A percentile compares a stretch with the other conserved stretches of the same genome.
Conservation (phyloP, 345 rosid genomes). For the Triadica sebifera region DNA sequence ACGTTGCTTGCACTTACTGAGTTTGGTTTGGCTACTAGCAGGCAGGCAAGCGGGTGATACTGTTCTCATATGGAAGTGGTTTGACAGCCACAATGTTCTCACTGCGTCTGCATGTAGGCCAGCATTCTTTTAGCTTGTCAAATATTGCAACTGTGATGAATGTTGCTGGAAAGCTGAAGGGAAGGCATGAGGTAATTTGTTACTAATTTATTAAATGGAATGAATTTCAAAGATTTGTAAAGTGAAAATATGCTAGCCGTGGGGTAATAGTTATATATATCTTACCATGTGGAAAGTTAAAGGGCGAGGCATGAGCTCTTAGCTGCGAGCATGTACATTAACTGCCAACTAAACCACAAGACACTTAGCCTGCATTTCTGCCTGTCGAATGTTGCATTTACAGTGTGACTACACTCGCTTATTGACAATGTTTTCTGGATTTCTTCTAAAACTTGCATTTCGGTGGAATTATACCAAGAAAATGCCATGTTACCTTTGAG, state of each 20-base stretch:
- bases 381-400: too few species aligned
- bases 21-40: constrained; percentile 26
- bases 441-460: neutral
- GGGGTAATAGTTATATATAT: too few species aligned
- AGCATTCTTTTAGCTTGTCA: constrained; percentile 72
- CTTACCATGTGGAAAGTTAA: too few species aligned
- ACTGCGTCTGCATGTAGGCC: constrained; percentile 55
- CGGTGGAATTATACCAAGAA: constrained; percentile 7
- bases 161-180: constrained; percentile 65
- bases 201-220: neutral
- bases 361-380: too few species aligned
- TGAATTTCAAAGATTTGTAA: neutral
- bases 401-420: neutral
- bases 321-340: too few species aligned
- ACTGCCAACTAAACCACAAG: too few species aligned
- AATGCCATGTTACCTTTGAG: neutral
- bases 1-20: neutral
- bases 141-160: constrained; percentile 75
- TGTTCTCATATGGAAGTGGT: constrained; percentile 99
- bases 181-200: constrained; percentile 83
- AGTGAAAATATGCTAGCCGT: neutral
- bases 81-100: constrained; percentile 92
- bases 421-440: neutral
- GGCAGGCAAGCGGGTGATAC: constrained; percentile 72
- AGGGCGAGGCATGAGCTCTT: too few species aligned